Percentiles rank a stretch among this genome's conserved stretches.
Conservation (phyloP, 768 basidiomycete species). For the Xerocomellus chrysenteron region DNA sequence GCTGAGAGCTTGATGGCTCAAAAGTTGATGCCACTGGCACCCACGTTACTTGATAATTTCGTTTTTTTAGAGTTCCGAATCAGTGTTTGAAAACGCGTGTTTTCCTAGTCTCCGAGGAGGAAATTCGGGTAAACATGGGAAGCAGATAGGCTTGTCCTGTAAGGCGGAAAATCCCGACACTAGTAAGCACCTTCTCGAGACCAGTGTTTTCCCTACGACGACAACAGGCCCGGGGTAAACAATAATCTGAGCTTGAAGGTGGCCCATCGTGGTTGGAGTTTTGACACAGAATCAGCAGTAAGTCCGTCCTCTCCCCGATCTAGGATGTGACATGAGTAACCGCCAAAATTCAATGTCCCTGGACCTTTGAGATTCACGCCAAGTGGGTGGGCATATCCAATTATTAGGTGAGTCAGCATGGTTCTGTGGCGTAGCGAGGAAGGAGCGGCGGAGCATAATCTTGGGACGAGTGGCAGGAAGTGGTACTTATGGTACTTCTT, state of each 20-base stretch:
- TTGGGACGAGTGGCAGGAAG: neutral
- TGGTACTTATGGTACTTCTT: neutral
- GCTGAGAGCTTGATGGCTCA: neutral
- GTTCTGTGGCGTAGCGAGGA: conserved; percentile 25
- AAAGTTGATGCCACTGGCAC: too few relatives aligned
- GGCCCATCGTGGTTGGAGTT: conserved; percentile 1
- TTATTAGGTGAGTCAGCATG: conserved; percentile 9
- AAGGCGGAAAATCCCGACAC: too few relatives aligned
- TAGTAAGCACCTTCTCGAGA: too few relatives aligned
- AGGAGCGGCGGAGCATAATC: conserved; percentile 3
- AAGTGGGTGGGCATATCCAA: conserved; percentile 2
- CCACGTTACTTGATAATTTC: neutral
- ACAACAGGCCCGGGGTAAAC: neutral
- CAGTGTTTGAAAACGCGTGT: neutral
- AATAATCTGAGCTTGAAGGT: conserved; percentile 2
- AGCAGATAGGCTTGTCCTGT: too few relatives aligned
- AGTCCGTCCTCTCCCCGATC: neutral
- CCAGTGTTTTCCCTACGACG: neutral
- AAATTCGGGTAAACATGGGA: too few relatives aligned
- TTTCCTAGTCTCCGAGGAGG: neutral
- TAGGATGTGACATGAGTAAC: neutral
- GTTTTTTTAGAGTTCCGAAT: conserved; percentile 12
- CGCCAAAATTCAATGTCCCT: neutral
- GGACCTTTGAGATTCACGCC: neutral
- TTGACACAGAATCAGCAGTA: neutral